These are phyloP conservation scores for Penicillium subrubescens DNA, from an alignment of 495 filamentous ascomycete species.

Conservation along the genomic window DNA sequence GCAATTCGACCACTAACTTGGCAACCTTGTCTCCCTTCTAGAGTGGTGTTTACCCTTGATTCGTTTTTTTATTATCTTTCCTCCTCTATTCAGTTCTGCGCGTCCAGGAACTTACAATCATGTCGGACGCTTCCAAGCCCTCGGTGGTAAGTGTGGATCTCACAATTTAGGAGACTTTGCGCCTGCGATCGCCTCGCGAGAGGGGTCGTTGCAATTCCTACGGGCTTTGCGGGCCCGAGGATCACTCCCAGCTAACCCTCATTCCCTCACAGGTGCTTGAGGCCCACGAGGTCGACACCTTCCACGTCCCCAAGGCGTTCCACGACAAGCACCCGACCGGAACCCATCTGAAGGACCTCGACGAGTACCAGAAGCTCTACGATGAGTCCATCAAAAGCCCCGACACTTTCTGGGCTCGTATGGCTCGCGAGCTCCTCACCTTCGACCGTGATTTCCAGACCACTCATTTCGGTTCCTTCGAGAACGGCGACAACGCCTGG, in stretches of 20 bases:
- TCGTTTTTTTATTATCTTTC: background rate
- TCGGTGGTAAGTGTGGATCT: slow-evolving; percentile 61
- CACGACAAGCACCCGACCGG: slow-evolving; percentile 71
- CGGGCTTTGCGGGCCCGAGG: background rate
- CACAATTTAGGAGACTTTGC: background rate
- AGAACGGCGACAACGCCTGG: slow-evolving; percentile 87
- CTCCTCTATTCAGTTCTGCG: background rate
- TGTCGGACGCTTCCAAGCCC: slow-evolving; percentile 69
- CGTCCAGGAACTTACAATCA: slow-evolving; percentile 36
- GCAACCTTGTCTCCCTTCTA: background rate
- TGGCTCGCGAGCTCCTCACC: slow-evolving; percentile 84
- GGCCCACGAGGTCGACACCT: slow-evolving; percentile 85
- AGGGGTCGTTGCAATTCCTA: background rate
- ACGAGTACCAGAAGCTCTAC: slow-evolving; percentile 91
- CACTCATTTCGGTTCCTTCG: slow-evolving; percentile 75
- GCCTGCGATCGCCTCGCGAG: background rate
- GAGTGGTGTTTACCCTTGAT: slow-evolving; percentile 6
- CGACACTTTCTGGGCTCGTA: slow-evolving; percentile 84
- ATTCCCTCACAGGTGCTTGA: slow-evolving; percentile 53
- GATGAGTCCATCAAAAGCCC: slow-evolving; percentile 94
- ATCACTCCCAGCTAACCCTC: background rate
- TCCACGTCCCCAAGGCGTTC: slow-evolving; percentile 64
- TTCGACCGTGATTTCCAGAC: slow-evolving; percentile 94
- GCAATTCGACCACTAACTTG: background rate
- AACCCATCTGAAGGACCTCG: slow-evolving; percentile 68